phyloP scores from a whole-genome alignment of 1,284 basidiomycete species.

The Anthracocystis panici-leucophaei region DNA sequence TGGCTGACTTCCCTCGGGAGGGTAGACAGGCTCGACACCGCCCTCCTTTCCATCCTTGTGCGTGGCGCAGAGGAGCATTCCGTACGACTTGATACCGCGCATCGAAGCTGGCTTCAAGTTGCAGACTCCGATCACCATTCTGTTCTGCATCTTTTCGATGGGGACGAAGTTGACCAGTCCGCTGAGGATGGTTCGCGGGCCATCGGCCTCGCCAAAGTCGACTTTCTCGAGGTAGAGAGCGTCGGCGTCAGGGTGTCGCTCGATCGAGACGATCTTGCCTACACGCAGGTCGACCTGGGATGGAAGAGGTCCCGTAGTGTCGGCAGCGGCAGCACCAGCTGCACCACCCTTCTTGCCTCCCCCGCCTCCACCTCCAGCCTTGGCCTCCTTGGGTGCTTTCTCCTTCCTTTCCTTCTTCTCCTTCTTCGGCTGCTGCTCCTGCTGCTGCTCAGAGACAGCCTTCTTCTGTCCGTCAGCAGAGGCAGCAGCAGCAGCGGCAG shows the following conservation, averaged over 20 bases:
- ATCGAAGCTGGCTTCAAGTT: conserved; percentile 68
- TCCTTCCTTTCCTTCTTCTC: conserved; percentile 61
- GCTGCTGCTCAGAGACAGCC: conserved; percentile 25
- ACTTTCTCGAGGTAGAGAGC: conserved; percentile 68
- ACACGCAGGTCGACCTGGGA: conserved; percentile 67
- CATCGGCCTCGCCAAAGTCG: conserved; percentile 69
- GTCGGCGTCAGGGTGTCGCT: conserved; percentile 68
- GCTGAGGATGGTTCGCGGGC: conserved; percentile 66
- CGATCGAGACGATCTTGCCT: conserved; percentile 66
- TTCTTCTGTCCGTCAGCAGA: conserved; percentile 26
- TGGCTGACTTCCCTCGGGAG: conserved; percentile 61
- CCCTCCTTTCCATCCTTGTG: conserved; percentile 66
- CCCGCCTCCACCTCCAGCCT: conserved; percentile 50
- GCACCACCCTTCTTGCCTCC: conserved; percentile 55
- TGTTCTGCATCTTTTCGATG: conserved; percentile 67
- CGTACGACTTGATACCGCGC: conserved; percentile 69
- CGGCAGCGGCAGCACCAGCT: conserved; percentile 48
- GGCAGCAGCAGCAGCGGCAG: conserved; percentile 16
- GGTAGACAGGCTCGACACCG: conserved; percentile 66
- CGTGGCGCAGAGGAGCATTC: conserved; percentile 68
- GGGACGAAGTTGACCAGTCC: conserved; percentile 68
- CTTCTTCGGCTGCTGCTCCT: conserved; percentile 44
- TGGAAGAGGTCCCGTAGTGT: conserved; percentile 56
- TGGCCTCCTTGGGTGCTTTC: conserved; percentile 61
- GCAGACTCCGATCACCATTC: conserved; percentile 67